A percentile compares a stretch with the other conserved stretches of the same genome.
Evolutionary conservation across 106 monocot genomes (phyloP).

Genomic region (Dendrobium catenatum): DNA sequence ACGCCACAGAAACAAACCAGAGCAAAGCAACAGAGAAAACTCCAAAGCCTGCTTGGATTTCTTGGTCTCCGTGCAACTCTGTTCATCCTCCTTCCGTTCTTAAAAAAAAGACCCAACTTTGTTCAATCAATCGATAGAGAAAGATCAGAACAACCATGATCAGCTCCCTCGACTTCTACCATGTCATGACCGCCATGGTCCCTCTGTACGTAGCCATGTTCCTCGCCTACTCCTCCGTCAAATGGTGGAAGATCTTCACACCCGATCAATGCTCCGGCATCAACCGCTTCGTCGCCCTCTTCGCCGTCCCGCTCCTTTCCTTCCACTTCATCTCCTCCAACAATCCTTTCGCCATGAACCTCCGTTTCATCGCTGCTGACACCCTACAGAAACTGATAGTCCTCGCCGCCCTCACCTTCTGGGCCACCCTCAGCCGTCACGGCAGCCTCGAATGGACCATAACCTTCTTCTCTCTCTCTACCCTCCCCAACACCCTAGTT

Average conservation of each 20-base stretch:
- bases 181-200: constrained; percentile 54
- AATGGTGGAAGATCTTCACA: constrained; percentile 58
- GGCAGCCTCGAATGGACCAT: constrained; percentile 51
- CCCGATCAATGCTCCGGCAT: constrained; percentile 55
- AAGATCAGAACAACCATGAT: constrained; percentile 16
- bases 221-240: constrained; percentile 52
- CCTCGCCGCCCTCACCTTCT: constrained; percentile 12
- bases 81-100: no score
- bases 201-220: constrained; percentile 58
- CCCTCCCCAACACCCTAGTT: constrained; percentile 67
- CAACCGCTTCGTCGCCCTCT: constrained; percentile 56
- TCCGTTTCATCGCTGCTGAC: constrained; percentile 56
- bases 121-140: no score
- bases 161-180: constrained; percentile 34
- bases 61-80: background rate
- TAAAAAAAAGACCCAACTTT: no score
- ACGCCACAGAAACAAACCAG: background rate
- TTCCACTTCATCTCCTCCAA: constrained; percentile 66
- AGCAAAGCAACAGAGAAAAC: background rate
- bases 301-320: constrained; percentile 57
- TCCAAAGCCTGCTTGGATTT: background rate
- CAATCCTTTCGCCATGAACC: constrained; percentile 51
- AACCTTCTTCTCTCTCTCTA: constrained; percentile 63
- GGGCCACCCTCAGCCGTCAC: constrained; percentile 17
- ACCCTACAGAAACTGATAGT: constrained; percentile 68